Percentiles rank a stretch among this genome's conserved stretches.
phyloP scores from a whole-genome alignment of 495 filamentous ascomycete genomes.

The Chlorociboria aeruginascens region DNA sequence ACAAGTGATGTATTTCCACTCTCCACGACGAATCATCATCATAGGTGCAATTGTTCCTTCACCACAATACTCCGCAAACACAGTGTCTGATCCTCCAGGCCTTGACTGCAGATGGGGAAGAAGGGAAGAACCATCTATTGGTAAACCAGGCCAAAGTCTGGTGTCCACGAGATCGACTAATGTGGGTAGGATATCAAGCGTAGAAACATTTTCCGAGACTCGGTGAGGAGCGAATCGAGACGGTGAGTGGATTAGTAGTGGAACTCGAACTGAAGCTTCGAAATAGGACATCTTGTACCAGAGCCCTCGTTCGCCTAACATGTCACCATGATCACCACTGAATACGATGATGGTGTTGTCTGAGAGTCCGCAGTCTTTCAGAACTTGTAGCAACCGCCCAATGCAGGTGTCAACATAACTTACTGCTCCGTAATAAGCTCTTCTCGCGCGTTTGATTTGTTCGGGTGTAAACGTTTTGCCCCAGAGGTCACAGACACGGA shows the following conservation, averaged over 20 bases:
- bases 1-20: constrained; percentile 76
- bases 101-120: constrained; percentile 49
- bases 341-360: constrained; percentile 81
- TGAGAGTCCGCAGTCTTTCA: constrained; percentile 62
- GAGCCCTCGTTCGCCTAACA: constrained; percentile 78
- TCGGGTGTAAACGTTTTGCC: constrained; percentile 67
- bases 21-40: constrained; percentile 80
- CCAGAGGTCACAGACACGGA: constrained; percentile 72
- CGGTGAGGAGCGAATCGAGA: constrained; percentile 52
- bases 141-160: constrained; percentile 46
- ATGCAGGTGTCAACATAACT: constrained; percentile 83
- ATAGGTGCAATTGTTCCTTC: constrained; percentile 76
- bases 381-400: constrained; percentile 58
- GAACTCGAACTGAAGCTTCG: constrained; percentile 72
- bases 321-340: constrained; percentile 82
- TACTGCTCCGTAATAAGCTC: constrained; percentile 81
- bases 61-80: constrained; percentile 79
- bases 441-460: constrained; percentile 63
- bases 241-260: constrained; percentile 65
- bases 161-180: constrained; percentile 68
- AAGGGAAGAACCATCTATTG: constrained; percentile 67
- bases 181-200: constrained; percentile 75
- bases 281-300: constrained; percentile 97
- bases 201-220: constrained; percentile 67
- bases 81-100: constrained; percentile 48